Evolutionary conservation across 1,284 basidiomycete species (phyloP), one percentile per base, ranked within the genome.

Genomic region (Apiotrichum porosum): DNA sequence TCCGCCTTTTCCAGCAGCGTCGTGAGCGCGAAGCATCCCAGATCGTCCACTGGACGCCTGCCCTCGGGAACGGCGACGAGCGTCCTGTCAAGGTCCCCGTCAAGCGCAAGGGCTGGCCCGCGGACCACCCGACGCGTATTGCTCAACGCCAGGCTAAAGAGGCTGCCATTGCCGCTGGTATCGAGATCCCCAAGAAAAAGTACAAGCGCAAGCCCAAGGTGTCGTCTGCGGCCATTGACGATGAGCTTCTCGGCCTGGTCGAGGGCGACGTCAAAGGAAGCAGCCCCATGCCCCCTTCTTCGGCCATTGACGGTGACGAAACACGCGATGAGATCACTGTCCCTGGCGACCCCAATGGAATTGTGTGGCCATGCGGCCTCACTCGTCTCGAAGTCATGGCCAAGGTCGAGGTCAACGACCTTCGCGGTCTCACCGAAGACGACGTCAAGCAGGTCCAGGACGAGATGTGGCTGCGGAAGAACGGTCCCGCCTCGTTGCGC

Each of bases 391-490:
- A 69, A 47, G 60, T 71, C 39, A 67, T 68, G 15, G 21, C 38
- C 19, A 61, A 60, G 44, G 56, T 68, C 22, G 58, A 65, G 42
- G 32, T 44, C 0, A 56, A 54, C 22, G 61, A 69, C 47, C 49
- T 69, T 39, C 21, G 31, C 2, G 65, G 63, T 12, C 44, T 71
- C 32, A 65, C 66, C 12, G 65, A 68, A 41, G 58, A 63, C 23
- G 69, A 71, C 42, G 63, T 69, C 44, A 69, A 69, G 50, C 61
- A 64, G 21, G 69, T 69, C 10, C 66, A 71, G 47, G 69, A 71
- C 48, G 67, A 71, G 46, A 68, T 68, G 60, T 71, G 69, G 69
- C 44, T 63, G 30, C 37, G 57, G 33, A 51, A 64, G 51, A 68
- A 65, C 46, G 58, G 52, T 24, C 53, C 53, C 10, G 52, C 52